Base-by-base conservation (phyloP, 148 eudicot genomes). In the Rhododendron griersonianum region DNA sequence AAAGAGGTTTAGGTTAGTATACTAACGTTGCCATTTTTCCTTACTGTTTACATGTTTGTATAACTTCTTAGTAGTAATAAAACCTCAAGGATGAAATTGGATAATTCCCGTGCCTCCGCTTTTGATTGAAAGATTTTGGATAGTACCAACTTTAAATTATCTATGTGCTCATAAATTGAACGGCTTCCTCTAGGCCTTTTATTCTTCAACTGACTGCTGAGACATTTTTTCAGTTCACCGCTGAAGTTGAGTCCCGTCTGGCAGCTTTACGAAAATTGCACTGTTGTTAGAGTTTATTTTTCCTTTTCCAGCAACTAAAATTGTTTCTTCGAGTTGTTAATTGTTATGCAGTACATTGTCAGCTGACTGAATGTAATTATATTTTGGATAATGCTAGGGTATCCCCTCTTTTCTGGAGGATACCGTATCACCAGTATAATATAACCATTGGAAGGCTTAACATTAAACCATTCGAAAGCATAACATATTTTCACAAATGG, bases 11-110 rank as follows among this genome's bases (percentile, higher is more conserved):
- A 83, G 23, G 41, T 45, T 51, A 11, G 86, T 30, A 9, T 19
- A 28, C 23, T 18, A 65, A 16, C 74, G 23, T 23, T 16, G 47
- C 15, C 4, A 53, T n/a, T 81, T 28, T 18, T 59, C 71, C 44
- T 50, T 13, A 44, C 79, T 74, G 25, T 87, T 82, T 51, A 61
- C 63, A 37, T n/a, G 16, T 61, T 13, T 82, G 73, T 82, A 39
- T 55, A 51, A 53, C n/a, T 45, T 25, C 47, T 37, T 30, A 37
- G n/a, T 4, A 1, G 6, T 7, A n/a, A 23, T 44, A 45, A 44
- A 33, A 45, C 57, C 9, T 13, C 28, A 21, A 18, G 25, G 21
- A 25, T 79, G n/a, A 73, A 30, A 14, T 30, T 3, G 77, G 7
- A 28, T 25, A 11, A 71, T n/a, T 73, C 77, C 21, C 7, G 5